Base-by-base conservation (phyloP, 495 filamentous ascomycete species). In the Lophiotrema nucula region DNA sequence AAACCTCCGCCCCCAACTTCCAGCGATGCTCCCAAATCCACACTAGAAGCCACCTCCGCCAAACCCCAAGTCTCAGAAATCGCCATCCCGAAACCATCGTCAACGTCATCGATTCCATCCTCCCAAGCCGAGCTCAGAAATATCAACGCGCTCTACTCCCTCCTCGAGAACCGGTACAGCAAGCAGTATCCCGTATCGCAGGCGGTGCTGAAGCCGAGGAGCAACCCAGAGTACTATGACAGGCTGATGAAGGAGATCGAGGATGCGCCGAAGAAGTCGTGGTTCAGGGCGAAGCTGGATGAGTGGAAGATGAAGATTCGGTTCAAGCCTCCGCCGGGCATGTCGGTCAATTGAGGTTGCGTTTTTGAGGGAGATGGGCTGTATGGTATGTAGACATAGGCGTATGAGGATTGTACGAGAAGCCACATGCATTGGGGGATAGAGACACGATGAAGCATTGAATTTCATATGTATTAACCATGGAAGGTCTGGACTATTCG, bases 221-320 rank as follows among this genome's bases (percentile, higher is more conserved):
- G 83, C 66, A 86, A 90, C 56, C 89, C 90, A 24, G 82, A 77
- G 3, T 82, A 95, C 70, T 96, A 92, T 67, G 78, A 83, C 23
- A 77, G 88, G 58, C 69, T 96, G 4, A 67, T 89, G 52, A 76
- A 73, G 51, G 91, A 75, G 65, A 43, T 75, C 18, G 67, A 72
- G 16, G 41, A 63, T 22, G 72, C 65, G 53, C 73, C 73, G 28
- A 56, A 58, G 4, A 53, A 70, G 58, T 60, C 52, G 6, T 71
- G 70, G 69, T 69, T 55, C 23, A 41, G 48, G 21, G 58, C 57
- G 8, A 47, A 60, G 33, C 13, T 56, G 22, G 68, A 70, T 44
- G 60, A 59, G 43, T 57, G 65, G 58, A 64, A 64, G 58, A 58
- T 66, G 42, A 61, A 71, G 57, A 59, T 74, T 25, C 37, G 72